Evolutionary conservation across 768 basidiomycete genomes (phyloP), one percentile per base, ranked within the genome.

Genomic region (Podaxis sp.): DNA sequence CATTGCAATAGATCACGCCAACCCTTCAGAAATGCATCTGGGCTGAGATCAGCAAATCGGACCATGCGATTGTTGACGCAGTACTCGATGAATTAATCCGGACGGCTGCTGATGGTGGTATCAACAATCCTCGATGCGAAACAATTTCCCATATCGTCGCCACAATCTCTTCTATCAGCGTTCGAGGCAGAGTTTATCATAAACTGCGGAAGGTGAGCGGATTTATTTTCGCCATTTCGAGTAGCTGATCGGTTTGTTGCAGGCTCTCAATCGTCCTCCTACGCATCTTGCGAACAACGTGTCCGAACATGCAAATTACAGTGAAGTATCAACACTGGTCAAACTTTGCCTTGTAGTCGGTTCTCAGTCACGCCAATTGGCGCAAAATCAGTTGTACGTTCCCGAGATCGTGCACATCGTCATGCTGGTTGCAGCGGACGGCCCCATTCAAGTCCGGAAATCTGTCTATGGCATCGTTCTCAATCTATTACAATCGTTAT

Each of bases 351-450:
- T 92, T 11, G 81, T 88, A 10, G 85, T 91, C 20, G 84, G 88
- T 56, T 87, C 91, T 65, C 85, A 88, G 52, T 81, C 86, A 0
- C 83, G 83, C 52, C 83, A 87, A 36, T 77, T 84, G 2, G 80
- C 82, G 12, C 86, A 88, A 64, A 86, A 84, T 56, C 90, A 93
- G 67, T 78, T 95, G 28, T 95, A 87, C 70, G 82, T 95, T 3
- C 90, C 95, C 0, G 95, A 97, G 71, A 79, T 91, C 36, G 79
- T 88, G 49, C 93, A 97, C 72, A 78, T 93, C 41, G 85, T 93
- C 65, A 87, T 89, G 4, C 78, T 96, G n/a, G 78, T 90, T 1
- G 85, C 90, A 6, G 90, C 85, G 10, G 86, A 86, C 38, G 95
- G 95, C 11, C 84, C 90, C 5, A 75, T 87, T 0, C 75, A 87